phyloP scores from a whole-genome alignment of 306 rosid species.

The Cucumis cinereus region DNA sequence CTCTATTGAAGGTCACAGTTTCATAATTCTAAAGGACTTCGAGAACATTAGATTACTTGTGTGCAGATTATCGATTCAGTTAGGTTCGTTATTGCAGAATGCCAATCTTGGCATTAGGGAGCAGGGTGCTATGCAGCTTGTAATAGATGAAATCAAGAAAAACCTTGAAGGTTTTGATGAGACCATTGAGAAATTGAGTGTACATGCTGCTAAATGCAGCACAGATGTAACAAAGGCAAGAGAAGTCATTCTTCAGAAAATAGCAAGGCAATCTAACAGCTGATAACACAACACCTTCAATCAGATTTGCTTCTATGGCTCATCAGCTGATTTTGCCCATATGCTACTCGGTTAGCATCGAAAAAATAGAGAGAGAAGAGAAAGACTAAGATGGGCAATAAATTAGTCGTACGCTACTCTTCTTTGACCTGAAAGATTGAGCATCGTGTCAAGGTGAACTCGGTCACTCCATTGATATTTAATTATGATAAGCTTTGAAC shows the following conservation, averaged over 20 bases:
- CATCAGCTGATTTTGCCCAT: background rate
- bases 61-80: constrained; percentile 32
- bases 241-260: constrained; percentile 49
- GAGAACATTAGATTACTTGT: constrained; percentile 35
- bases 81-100: constrained; percentile 34
- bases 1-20: constrained; percentile 46
- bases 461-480: background rate
- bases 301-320: background rate
- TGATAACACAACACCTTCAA: constrained; percentile 7
- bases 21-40: constrained; percentile 44
- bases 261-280: constrained; percentile 25
- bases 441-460: background rate
- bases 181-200: constrained; percentile 43
- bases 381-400: background rate
- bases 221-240: constrained; percentile 51
- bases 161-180: constrained; percentile 41
- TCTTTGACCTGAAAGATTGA: background rate
- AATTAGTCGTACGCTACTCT: background rate
- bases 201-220: constrained; percentile 54
- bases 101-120: constrained; percentile 58
- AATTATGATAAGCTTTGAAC: background rate
- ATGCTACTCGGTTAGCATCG: background rate
- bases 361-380: background rate
- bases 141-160: constrained; percentile 72
- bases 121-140: constrained; percentile 52